Base-by-base conservation (phyloP, 345 rosid species). In the Litchi chinensis region DNA sequence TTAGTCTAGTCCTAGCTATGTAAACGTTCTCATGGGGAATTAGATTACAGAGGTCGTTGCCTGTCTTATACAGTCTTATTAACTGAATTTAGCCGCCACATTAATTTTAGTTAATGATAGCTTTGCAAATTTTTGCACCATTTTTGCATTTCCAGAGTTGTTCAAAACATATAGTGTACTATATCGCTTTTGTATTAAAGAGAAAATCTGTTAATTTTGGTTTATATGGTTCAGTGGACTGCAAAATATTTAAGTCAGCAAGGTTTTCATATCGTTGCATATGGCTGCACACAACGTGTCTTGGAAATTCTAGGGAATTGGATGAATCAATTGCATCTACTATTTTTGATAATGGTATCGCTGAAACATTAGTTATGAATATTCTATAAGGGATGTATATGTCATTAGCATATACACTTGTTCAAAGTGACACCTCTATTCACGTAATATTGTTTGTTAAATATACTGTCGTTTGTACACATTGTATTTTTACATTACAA, bases 281-380 rank as follows among this genome's bases (percentile, higher is more conserved):
- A 95, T 68, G 98, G 98, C 60, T 95, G n/a, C n/a, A 98, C 82
- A 95, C 98, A 71, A 95, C 98, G n/a, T 95, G 98, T 80, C 92
- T 92, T 77, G 97, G 98, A 41, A 95, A 95, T 81, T 93, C 97
- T 19, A 97, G 98, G 68, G 94, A 93, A 18, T 79, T 92, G 83
- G 89, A 93, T 86, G 97, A 92, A 77, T 87, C 95, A 63, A 96
- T 95, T 83, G 97, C 93, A 70, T 89, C 95, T 79, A 92, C 95
- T 63, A 93, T 93, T 83, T 81, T 95, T 68, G 96, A 91, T 79
- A 93, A 93, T 80, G 98, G 95, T 91, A 89, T 62, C 24, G 21
- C 32, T 77, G 59, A 18, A 77, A 16, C 52, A 40, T 65, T 60
- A 26, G 11, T 16, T 60, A 11, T 24, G 19, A 13, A 70, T 3